A percentile compares a stretch with the other conserved stretches of the same genome.
phyloP scores from a whole-genome alignment of 805 yeast genomes.

The Candida berthetii region DNA sequence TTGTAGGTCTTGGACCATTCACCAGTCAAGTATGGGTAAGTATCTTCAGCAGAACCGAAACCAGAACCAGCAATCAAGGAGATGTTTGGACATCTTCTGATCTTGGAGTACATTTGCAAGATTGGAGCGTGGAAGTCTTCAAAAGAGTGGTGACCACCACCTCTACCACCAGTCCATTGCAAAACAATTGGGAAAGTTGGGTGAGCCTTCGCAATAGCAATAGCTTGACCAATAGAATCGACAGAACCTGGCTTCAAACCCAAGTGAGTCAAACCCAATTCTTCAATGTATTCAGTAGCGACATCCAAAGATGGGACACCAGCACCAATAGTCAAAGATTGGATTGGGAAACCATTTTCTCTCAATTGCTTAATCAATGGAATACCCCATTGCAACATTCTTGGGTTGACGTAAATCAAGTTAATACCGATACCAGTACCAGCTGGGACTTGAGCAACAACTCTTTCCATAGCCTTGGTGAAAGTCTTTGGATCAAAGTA shows the following conservation, averaged over 20 bases:
- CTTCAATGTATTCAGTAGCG: slow-evolving; percentile 92
- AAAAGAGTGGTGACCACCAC: slow-evolving; percentile 99
- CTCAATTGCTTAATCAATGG: slow-evolving; percentile 89
- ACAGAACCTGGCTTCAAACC: slow-evolving; percentile 98
- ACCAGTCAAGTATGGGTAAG: slow-evolving; percentile 97
- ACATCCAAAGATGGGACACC: slow-evolving; percentile 99
- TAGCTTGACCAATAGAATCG: slow-evolving; percentile 82
- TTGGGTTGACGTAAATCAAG: slow-evolving; percentile 93
- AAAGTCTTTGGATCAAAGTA: slow-evolving; percentile 72
- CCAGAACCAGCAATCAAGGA: slow-evolving; percentile 96
- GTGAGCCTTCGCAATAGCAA: slow-evolving; percentile 90
- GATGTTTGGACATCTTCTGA: slow-evolving; percentile 87
- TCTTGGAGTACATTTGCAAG: slow-evolving; percentile 90
- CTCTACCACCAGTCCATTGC: slow-evolving; percentile 99
- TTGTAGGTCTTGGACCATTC: slow-evolving; percentile 84
- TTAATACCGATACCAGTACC: slow-evolving; percentile 91
- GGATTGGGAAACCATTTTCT: slow-evolving; percentile 90
- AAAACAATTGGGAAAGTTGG: slow-evolving; percentile 94
- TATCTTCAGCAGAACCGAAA: slow-evolving; percentile 93
- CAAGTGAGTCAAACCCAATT: slow-evolving; percentile 86
- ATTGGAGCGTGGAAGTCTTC: slow-evolving; percentile 99
- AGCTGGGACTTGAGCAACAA: slow-evolving; percentile 63
- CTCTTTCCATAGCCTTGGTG: slow-evolving; percentile 69
- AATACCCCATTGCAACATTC: slow-evolving; percentile 98
- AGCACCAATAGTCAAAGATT: slow-evolving; percentile 96